Base-by-base conservation (phyloP, 2,329 filamentous ascomycete species). In the Alternaria brassicae region DNA sequence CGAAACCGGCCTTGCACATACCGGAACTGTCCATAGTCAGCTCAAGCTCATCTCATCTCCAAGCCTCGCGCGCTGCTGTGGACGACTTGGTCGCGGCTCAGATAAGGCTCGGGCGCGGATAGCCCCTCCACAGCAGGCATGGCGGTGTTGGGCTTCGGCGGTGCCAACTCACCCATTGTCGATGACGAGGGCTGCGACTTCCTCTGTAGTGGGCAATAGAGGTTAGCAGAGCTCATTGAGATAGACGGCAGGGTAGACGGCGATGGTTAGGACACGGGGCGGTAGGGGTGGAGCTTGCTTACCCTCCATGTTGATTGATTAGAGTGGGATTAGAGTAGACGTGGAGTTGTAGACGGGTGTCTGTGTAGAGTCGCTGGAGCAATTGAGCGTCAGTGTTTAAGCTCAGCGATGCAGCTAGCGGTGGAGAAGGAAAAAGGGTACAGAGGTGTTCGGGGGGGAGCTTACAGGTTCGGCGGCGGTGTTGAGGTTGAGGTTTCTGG, bases 1-100 rank as follows among this genome's bases (percentile, higher is more conserved):
- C 95, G 86, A 99, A 99, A 93, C 95, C 95, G 91, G 95, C 95
- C 89, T 99, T 99, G 88, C 95, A 99, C 95, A 99, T 98, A 89
- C 95, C 95, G 85, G 95, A 98, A 90, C 94, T 98, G 82, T 68
- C 78, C 65, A 64, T 58, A 56, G 77, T 80, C 73, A 80, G 78
- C 68, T 70, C 62, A 59, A 36, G 63, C 74, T 69, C 69, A 70
- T 72, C 40, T 44, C 52, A 64, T 64, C 55, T 60, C 21, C 51
- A 49, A 62, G 36, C 57, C 55, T 63, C 63, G 63, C 56, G 65
- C 67, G 64, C 63, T 67, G 69, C 68, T 66, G 67, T 64, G 37
- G 64, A 61, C 67, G 58, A 50, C 37, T 47, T 64, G 57, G 68
- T 63, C 62, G 66, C 34, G 63, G 68, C 61, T 63, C 49, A 62